phyloP scores from a whole-genome alignment of 192 early-diverging fungal species.

The Helicostylum pulchrum region DNA sequence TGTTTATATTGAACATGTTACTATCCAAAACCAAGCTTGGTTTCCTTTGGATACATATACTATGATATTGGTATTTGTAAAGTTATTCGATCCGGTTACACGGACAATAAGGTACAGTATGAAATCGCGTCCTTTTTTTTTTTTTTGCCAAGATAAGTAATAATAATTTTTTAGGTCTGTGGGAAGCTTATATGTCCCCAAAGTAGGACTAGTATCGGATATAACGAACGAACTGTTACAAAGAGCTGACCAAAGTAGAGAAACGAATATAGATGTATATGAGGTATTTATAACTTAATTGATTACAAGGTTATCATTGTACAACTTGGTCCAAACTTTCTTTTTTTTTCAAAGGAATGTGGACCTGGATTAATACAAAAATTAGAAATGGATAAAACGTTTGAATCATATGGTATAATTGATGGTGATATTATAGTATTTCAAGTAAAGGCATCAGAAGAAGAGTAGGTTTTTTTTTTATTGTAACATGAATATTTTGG shows the following conservation, averaged over 20 bases:
- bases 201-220: too few relatives aligned
- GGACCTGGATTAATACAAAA: constrained; percentile 87
- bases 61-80: constrained; percentile 74
- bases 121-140: not conserved
- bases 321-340: constrained; percentile 42
- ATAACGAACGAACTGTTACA: too few relatives aligned
- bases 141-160: constrained; percentile 49
- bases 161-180: constrained; percentile 49
- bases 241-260: not conserved
- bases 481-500: not conserved
- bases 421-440: constrained; percentile 92
- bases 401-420: constrained; percentile 75
- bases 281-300: not conserved
- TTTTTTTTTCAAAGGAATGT: constrained; percentile 68
- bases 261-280: not conserved
- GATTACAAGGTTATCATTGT: not conserved
- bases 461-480: constrained; percentile 14
- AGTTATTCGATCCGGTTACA: constrained; percentile 73
- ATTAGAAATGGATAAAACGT: constrained; percentile 62
- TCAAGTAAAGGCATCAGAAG: constrained; percentile 54
- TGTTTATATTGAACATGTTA: constrained; percentile 47
- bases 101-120: constrained; percentile 39
- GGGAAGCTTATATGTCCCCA: too few relatives aligned
- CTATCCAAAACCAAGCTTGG: constrained; percentile 6
- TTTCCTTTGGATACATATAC: constrained; percentile 16